Conservation (phyloP, 2,329 filamentous ascomycete species). For the Claviceps maximensis region DNA sequence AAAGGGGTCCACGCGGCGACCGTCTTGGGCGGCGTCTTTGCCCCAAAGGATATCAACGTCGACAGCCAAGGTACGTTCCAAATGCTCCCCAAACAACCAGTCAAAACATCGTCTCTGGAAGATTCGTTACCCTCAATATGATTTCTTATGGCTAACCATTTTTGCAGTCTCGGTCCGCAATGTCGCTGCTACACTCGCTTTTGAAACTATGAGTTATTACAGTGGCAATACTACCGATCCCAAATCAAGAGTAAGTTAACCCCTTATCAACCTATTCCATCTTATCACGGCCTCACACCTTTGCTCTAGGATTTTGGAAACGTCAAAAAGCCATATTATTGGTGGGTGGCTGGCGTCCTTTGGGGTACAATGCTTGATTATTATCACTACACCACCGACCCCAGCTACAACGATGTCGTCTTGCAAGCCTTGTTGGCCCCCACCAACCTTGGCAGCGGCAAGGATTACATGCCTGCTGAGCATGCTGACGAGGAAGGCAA, state of each 20-base stretch:
- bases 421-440: constrained; percentile 44
- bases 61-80: constrained; percentile 18
- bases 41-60: constrained; percentile 28
- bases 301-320: constrained; percentile 39
- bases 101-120: too few relatives aligned
- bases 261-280: background rate
- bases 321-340: constrained; percentile 54
- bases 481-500: constrained; percentile 53
- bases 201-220: constrained; percentile 51
- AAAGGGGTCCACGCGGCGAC: constrained; percentile 13
- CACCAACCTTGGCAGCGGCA: constrained; percentile 39
- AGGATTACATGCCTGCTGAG: constrained; percentile 45
- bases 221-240: constrained; percentile 42
- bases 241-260: constrained; percentile 26
- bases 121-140: too few relatives aligned
- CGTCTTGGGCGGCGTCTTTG: constrained; percentile 14
- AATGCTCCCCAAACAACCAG: background rate
- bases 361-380: constrained; percentile 60
- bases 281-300: background rate
- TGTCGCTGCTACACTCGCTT: constrained; percentile 47
- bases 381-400: constrained; percentile 51
- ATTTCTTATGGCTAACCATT: background rate
- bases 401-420: constrained; percentile 45
- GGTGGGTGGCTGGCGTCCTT: constrained; percentile 52
- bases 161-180: constrained; percentile 45